These are phyloP conservation scores for Magnaporthales sp. DNA, from an alignment of 2,329 filamentous ascomycete genomes.

Conservation along the genomic window DNA sequence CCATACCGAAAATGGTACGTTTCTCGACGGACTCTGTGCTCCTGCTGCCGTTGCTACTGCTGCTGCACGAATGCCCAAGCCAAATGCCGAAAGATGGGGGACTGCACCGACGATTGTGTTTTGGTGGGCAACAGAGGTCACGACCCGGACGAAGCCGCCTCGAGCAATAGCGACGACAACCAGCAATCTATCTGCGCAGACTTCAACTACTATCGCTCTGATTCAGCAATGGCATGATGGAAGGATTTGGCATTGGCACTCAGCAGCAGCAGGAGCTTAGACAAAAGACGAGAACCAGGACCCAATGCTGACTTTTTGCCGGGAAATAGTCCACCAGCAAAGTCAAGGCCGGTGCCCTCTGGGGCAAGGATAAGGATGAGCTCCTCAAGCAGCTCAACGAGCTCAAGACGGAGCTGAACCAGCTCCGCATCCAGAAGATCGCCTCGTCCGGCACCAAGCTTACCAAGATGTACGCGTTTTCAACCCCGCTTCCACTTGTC, in stretches of 20 bases:
- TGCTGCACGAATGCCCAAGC: background rate
- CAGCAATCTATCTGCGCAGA: background rate
- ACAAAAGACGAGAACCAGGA: background rate
- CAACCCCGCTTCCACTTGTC: background rate
- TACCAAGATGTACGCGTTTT: conserved; percentile 77
- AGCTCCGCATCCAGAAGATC: conserved; percentile 98
- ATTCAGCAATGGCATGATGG: background rate
- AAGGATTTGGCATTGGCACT: background rate
- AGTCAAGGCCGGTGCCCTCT: conserved; percentile 95
- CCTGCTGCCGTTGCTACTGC: background rate
- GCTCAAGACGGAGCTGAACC: conserved; percentile 91
- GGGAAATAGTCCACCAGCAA: conserved; percentile 45
- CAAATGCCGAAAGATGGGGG: background rate
- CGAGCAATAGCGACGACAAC: background rate
- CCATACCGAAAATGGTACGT: conserved; percentile 6
- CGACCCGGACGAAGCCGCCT: background rate
- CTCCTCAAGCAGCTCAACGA: conserved; percentile 90
- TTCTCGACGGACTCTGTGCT: background rate
- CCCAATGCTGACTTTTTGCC: conserved; percentile 1
- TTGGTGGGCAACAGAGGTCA: background rate
- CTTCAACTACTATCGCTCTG: background rate
- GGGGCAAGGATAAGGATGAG: conserved; percentile 99
- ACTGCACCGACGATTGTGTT: background rate
- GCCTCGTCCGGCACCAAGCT: conserved; percentile 88
- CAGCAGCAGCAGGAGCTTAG: background rate